Conservation (phyloP, 768 basidiomycete species). For the Termitomyces titanicus region DNA sequence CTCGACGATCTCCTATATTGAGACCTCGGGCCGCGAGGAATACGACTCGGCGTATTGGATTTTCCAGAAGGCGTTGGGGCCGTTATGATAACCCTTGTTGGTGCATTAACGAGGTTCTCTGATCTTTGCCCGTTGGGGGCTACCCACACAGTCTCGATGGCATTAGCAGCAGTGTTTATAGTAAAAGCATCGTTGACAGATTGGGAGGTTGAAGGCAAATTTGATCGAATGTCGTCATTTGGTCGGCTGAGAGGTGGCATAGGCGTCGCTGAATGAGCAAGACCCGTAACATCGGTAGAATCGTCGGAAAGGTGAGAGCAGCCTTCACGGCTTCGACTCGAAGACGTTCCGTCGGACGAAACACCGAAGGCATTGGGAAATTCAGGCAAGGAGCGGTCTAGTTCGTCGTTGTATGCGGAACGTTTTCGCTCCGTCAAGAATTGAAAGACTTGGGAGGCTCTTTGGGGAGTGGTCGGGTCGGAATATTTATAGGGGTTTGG, state of each 20-base stretch:
- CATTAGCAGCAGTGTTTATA: constrained; percentile 4
- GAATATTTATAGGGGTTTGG: constrained; percentile 28
- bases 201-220: neutral
- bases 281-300: constrained; percentile 13
- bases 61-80: constrained; percentile 46
- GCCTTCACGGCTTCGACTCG: constrained; percentile 9
- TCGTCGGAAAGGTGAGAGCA: constrained; percentile 29
- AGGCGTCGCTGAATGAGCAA: constrained; percentile 17
- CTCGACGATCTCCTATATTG: constrained; percentile 27
- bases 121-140: constrained; percentile 28
- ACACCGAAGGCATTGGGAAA: constrained; percentile 38
- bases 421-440: constrained; percentile 56
- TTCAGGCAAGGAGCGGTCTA: constrained; percentile 37
- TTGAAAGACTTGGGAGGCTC: constrained; percentile 73
- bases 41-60: constrained; percentile 29
- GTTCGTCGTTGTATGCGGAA: constrained; percentile 24
- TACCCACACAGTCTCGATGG: constrained; percentile 10
- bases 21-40: constrained; percentile 41
- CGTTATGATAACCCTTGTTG: constrained; percentile 50
- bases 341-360: constrained; percentile 30
- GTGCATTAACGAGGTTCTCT: constrained; percentile 41
- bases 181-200: neutral
- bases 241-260: constrained; percentile 8
- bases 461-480: constrained; percentile 51
- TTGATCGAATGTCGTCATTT: neutral